phyloP scores from a whole-genome alignment of 495 filamentous ascomycete species.

The Penicillium arizonense region DNA sequence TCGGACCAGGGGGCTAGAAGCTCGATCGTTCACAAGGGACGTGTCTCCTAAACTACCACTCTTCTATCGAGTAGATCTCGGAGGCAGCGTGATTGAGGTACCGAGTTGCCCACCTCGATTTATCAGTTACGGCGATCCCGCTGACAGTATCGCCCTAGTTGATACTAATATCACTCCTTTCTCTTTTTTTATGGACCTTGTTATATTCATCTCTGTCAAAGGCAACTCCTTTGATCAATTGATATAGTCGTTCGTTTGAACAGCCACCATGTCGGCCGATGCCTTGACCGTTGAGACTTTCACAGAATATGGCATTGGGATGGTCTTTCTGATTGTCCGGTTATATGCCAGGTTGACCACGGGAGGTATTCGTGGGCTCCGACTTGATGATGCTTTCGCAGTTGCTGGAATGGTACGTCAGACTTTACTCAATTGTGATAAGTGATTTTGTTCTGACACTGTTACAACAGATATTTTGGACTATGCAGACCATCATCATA shows the following conservation, averaged over 20 bases:
- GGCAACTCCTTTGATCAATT: background rate
- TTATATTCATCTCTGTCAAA: background rate
- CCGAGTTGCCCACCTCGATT: background rate
- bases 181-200: background rate
- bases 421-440: background rate
- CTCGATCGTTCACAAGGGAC: background rate
- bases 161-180: background rate
- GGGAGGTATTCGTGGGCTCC: slow-evolving; percentile 15
- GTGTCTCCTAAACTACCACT: background rate
- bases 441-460: background rate
- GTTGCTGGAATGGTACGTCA: slow-evolving; percentile 19
- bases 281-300: slow-evolving; percentile 14
- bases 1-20: background rate
- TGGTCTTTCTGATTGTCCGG: slow-evolving; percentile 16
- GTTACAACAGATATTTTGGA: slow-evolving; percentile 17
- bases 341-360: slow-evolving; percentile 13
- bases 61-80: background rate
- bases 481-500: slow-evolving; percentile 17
- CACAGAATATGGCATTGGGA: slow-evolving; percentile 25
- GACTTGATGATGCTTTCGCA: slow-evolving; percentile 23
- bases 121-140: background rate
- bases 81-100: too few species aligned
- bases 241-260: background rate
- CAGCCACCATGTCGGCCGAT: slow-evolving; percentile 7
- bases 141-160: background rate